Evolutionary conservation across 2,329 filamentous ascomycete genomes (phyloP), one percentile per base, ranked within the genome.

Genomic region (Beauveria medogensis): DNA sequence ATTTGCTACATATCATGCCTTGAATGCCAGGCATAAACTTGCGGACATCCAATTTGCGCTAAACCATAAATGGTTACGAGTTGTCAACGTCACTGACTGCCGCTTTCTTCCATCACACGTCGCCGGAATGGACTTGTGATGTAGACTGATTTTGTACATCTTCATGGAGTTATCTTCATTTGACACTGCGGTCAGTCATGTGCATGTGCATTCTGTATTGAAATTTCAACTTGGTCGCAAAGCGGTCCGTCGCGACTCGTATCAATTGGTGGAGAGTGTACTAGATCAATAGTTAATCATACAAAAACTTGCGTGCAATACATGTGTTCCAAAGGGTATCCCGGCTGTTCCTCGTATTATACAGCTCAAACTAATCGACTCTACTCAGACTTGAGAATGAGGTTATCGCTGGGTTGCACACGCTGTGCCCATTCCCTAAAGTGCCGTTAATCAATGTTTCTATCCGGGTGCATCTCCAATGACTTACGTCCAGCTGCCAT

Each of bases 401-500:
- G 74, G 61, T 82, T 81, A 46, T 89, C 86, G 2, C 80, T 78
- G 26, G 83, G 78, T 62, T 78, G 78, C 46, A 87, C 84, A 60
- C 85, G 77, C 69, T 88, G 86, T 43, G 86, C 86, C 85, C 86
- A 89, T 75, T 86, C 84, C 26, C 84, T 87, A 40, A 63, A 18
- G 61, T 37, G 46, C 34, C 59, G 69, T 76, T 68, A 75, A 71
- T 40, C 41, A 53, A 22, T 30, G 18, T 37, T 41, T 20, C 37
- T 7, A 3, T 43, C 34, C 28, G 6, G 12, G 8, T 22, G 3
- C 22, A 5, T 22, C 30, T 18, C 41, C 10, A 52, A 24, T 12
- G 10, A 88, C 90, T 86, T 80, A 96, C 83, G 94, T 97, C 94
- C 94, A 99, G 74, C 92, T 96, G 53, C 94, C 94, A 73, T 99